Evolutionary conservation across 768 basidiomycete species (phyloP), one percentile per base, ranked within the genome.

Genomic region (Suillus subluteus): DNA sequence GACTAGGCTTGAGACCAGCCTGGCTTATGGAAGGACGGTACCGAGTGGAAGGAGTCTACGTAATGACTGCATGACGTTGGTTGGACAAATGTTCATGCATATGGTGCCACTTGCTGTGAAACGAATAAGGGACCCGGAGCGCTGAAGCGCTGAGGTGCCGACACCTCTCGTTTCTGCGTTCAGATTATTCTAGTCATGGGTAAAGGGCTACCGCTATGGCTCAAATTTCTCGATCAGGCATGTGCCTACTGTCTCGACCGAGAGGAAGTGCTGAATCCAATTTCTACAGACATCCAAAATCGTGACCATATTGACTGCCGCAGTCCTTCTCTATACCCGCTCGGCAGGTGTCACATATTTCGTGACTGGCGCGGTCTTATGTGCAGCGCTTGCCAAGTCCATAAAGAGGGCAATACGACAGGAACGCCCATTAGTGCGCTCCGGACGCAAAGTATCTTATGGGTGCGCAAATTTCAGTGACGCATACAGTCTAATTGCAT

Each of bases 291-390:
- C 87, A 2, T 87, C 89, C 66, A 64, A 83, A 35, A 82, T 84
- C 23, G 87, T 91, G n/a, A 85, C 83, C 3, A 69, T 72, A 12
- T 66, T 88, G 62, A 87, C 87, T 6, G 85, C 84, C 6, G 65
- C 71, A 35, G 77, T 82, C 67, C 74, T 89, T 52, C 73, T 91
- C 26, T 87, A 85, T 68, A 89, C 90, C 2, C 84, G 84, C 62
- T 92, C 90, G 4, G 83, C 83, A 46, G 90, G 84, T 11, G 82
- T 89, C 2, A 74, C 78, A 16, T 92, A 89, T 76, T 90, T 91
- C 70, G 78, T 80, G 15, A 79, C 73, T 9, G 90, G 90, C 54
- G 88, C 87, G 16, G 73, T 87, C 1, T 74, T 81, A 55, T 91
- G 90, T 74, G 78, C 81, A 18, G 58, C 86, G 30, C 82, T 85